Percentiles rank a stretch among this genome's conserved stretches.
Evolutionary conservation across 148 eudicot genomes (phyloP).

Genomic region (Spergularia bocconei): DNA sequence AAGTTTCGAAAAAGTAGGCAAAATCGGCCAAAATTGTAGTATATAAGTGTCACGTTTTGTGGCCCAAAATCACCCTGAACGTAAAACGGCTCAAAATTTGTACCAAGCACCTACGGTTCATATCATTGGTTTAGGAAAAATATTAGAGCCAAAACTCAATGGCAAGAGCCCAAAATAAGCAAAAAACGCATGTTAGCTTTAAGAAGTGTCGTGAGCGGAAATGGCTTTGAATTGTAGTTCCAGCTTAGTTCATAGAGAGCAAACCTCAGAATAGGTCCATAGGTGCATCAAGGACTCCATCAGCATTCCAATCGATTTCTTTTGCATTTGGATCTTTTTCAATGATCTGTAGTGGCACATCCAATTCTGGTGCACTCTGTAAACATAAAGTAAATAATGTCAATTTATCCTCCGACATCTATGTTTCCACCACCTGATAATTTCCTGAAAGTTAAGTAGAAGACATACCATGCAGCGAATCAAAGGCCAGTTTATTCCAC

Average conservation of each 20-base stretch:
- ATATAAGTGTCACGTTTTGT: too few species aligned
- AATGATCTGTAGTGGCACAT: conserved; percentile 65
- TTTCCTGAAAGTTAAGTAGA: conserved; percentile 8
- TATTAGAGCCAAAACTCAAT: too few species aligned
- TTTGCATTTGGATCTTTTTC: conserved; percentile 55
- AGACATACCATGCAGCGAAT: conserved; percentile 84
- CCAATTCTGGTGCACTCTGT: conserved; percentile 82
- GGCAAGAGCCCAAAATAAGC: too few species aligned
- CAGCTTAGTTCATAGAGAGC: not conserved
- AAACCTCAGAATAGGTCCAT: conserved; percentile 69
- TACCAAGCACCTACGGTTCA: too few species aligned
- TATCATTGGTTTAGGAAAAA: too few species aligned
- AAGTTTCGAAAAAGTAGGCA: too few species aligned
- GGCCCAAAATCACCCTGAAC: too few species aligned
- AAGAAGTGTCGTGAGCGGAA: too few species aligned
- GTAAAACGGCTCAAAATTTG: too few species aligned
- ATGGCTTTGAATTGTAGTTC: not conserved
- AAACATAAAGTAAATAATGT: conserved; percentile 14
- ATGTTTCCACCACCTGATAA: not conserved
- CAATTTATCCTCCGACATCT: conserved; percentile 1
- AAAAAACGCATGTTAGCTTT: too few species aligned
- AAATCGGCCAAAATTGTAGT: too few species aligned
- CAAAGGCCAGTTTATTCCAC: conserved; percentile 88
- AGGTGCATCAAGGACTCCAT: conserved; percentile 63
- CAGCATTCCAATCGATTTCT: conserved; percentile 68